These are phyloP conservation scores for Edaphochlamys debaryana DNA, from an alignment of 139 green algal genomes.

Conservation along the genomic window DNA sequence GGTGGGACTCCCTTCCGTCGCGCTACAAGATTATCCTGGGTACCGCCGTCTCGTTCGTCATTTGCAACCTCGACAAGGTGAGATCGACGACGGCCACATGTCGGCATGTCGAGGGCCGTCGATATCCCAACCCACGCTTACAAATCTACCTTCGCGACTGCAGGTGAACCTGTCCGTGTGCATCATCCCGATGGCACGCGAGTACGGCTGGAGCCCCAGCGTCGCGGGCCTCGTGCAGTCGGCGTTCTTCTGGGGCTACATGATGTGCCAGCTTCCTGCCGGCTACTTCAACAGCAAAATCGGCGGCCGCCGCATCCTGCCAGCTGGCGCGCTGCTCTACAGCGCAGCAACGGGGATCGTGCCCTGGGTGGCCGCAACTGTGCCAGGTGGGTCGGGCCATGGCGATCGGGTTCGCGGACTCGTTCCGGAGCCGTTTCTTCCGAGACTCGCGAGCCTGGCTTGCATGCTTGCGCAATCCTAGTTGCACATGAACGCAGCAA, in stretches of 20 bases:
- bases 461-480: no score
- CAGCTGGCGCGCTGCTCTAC: slow-evolving; percentile 86
- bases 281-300: slow-evolving; percentile 81
- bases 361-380: slow-evolving; percentile 69
- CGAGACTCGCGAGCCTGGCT: no score
- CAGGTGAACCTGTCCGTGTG: slow-evolving; percentile 95
- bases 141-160: no score
- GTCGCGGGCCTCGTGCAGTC: slow-evolving; percentile 89
- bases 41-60: slow-evolving; percentile 85
- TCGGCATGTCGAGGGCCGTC: no score
- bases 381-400: slow-evolving; percentile 61
- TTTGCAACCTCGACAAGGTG: slow-evolving; percentile 93
- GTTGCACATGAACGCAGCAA: no score
- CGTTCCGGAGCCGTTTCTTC: no score
- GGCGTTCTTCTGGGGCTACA: slow-evolving; percentile 58
- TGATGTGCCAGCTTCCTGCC: slow-evolving; percentile 87
- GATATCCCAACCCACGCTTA: no score
- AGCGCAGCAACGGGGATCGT: slow-evolving; percentile 80
- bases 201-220: slow-evolving; percentile 91
- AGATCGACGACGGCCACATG: no score
- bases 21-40: slow-evolving; percentile 81
- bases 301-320: slow-evolving; percentile 83
- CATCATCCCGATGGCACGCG: slow-evolving; percentile 96
- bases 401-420: no score
- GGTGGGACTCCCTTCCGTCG: slow-evolving; percentile 73